Evolutionary conservation across 306 rosid species (phyloP).

Genomic region (Phaseolus lunatus): DNA sequence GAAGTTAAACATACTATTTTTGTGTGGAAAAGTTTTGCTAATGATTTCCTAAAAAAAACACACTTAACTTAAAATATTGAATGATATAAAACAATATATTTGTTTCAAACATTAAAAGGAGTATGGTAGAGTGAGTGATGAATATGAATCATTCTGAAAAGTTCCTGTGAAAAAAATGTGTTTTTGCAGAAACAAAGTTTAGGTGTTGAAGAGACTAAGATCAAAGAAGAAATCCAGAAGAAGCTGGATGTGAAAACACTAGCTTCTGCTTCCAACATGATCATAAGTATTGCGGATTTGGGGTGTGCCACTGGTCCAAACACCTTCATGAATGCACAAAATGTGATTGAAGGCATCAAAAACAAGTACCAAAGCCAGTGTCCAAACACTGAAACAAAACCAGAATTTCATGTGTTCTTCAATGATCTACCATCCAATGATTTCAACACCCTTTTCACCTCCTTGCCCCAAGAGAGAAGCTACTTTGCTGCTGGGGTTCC

Average conservation of each 20-base stretch:
- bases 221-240: constrained; percentile 47
- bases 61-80: no score
- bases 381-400: neutral
- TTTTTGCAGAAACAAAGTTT: constrained; percentile 49
- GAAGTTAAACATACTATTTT: no score
- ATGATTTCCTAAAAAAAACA: no score
- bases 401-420: constrained; percentile 54
- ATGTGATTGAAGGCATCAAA: constrained; percentile 45
- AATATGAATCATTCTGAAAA: no score
- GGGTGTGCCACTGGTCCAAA: constrained; percentile 66
- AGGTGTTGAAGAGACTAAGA: constrained; percentile 36
- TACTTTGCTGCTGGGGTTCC: constrained; percentile 53
- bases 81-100: no score
- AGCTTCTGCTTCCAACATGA: constrained; percentile 22
- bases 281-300: constrained; percentile 54
- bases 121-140: neutral
- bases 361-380: constrained; percentile 43
- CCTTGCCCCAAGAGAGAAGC: constrained; percentile 46
- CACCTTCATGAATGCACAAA: constrained; percentile 41
- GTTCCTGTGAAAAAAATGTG: no score
- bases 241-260: constrained; percentile 49
- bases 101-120: no score
- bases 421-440: constrained; percentile 55
- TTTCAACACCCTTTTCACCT: constrained; percentile 54
- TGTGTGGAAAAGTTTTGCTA: no score